These are phyloP conservation scores for Erysimum cheiri DNA, from an alignment of 441 rosid genomes.

Conservation along the genomic window DNA sequence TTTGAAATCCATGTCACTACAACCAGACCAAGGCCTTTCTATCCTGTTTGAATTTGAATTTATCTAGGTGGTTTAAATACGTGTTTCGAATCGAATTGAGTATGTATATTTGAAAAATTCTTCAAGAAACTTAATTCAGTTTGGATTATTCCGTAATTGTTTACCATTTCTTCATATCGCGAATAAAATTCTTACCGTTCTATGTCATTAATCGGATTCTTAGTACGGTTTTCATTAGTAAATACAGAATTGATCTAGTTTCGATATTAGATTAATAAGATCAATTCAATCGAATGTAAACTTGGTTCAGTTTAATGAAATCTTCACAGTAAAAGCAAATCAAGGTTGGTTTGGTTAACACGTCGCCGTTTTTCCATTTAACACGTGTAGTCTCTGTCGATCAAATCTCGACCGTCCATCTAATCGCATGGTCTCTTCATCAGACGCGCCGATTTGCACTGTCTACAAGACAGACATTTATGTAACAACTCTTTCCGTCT, in stretches of 20 bases:
- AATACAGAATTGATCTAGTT: too few species aligned
- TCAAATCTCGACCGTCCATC: slow-evolving; percentile 32
- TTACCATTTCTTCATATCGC: too few species aligned
- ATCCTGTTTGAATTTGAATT: background rate
- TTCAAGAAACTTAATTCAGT: background rate
- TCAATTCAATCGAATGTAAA: background rate
- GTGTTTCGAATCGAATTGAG: background rate
- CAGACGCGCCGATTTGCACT: slow-evolving; percentile 15
- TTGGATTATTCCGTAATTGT: background rate
- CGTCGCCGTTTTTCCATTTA: background rate
- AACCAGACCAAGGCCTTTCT: background rate
- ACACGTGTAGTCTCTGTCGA: slow-evolving; percentile 20
- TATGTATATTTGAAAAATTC: background rate
- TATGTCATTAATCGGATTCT: too few species aligned
- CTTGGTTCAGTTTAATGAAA: too few species aligned
- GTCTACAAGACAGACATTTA: slow-evolving; percentile 15
- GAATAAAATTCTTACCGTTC: too few species aligned
- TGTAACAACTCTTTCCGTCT: slow-evolving; percentile 20
- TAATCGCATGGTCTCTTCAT: background rate
- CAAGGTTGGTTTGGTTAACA: background rate
- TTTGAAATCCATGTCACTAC: background rate
- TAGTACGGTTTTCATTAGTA: too few species aligned
- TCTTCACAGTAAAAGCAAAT: too few species aligned
- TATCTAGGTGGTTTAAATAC: background rate
- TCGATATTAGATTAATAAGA: too few species aligned